A percentile compares a stretch with the other conserved stretches of the same genome.
Conservation (phyloP, 805 yeast genomes). For the Torulaspora indica region DNA sequence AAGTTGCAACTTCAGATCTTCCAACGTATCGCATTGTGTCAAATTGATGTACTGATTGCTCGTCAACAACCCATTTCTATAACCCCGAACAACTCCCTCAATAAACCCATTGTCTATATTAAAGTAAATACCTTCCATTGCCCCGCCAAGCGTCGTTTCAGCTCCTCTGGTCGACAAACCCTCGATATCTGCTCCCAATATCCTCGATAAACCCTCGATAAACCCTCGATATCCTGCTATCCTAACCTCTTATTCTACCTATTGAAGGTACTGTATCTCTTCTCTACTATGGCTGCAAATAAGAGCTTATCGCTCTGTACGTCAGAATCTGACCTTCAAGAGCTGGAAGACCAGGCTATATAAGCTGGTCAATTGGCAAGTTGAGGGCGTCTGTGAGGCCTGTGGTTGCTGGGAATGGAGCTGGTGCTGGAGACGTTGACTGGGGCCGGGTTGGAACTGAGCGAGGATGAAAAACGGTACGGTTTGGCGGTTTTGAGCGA, state of each 20-base stretch:
- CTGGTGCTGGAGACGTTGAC: conserved; percentile 39
- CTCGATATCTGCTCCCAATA: no score
- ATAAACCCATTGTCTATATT: conserved; percentile 86
- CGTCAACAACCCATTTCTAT: conserved; percentile 75
- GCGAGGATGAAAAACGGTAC: conserved; percentile 27
- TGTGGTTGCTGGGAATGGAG: conserved; percentile 13
- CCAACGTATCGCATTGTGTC: conserved; percentile 93
- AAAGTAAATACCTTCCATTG: conserved; percentile 91
- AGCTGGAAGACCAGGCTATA: neutral
- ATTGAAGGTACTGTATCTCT: no score
- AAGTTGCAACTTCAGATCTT: conserved; percentile 88
- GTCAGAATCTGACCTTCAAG: no score
- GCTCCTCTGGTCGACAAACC: neutral
- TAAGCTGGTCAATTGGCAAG: neutral
- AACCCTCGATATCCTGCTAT: no score
- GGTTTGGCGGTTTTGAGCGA: conserved; percentile 36
- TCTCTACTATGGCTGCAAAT: no score
- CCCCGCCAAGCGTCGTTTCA: neutral
- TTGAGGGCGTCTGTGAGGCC: neutral
- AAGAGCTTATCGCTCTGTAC: no score
- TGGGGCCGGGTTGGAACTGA: conserved; percentile 28
- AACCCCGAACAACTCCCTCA: conserved; percentile 94
- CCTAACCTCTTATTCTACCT: no score
- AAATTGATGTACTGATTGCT: conserved; percentile 81
- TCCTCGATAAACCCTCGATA: no score